phyloP scores from a whole-genome alignment of 257 asterid species.

The Scutellaria minor region DNA sequence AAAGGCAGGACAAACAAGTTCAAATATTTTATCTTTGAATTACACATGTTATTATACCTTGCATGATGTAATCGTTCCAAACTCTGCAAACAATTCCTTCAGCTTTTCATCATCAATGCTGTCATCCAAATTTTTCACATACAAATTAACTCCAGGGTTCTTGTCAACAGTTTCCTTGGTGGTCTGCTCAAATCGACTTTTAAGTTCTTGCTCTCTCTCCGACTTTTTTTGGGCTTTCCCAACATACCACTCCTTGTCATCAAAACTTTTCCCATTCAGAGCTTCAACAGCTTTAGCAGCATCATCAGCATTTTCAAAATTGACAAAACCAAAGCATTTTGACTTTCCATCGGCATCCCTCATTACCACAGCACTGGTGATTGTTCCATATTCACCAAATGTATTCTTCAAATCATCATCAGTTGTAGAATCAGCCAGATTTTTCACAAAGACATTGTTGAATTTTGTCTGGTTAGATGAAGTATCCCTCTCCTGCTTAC shows the following conservation, averaged over 20 bases:
- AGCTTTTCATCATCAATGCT: constrained; percentile 67
- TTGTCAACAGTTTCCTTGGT: constrained; percentile 65
- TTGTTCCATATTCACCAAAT: constrained; percentile 63
- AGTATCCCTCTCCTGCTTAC: constrained; percentile 70
- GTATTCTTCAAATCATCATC: constrained; percentile 61
- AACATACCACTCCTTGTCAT: constrained; percentile 70
- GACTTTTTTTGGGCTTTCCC: constrained; percentile 75
- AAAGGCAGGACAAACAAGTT: not conserved
- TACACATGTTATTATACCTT: constrained; percentile 44
- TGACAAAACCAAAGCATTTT: constrained; percentile 67
- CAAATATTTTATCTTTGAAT: not conserved
- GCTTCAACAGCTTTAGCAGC: constrained; percentile 73
- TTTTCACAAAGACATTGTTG: constrained; percentile 70
- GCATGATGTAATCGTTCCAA: constrained; percentile 63
- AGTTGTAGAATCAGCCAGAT: constrained; percentile 57
- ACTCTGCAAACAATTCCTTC: constrained; percentile 58
- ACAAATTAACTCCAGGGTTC: constrained; percentile 57
- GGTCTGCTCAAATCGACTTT: constrained; percentile 58
- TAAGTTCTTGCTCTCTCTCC: constrained; percentile 68
- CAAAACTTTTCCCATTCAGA: constrained; percentile 58
- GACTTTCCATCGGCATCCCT: constrained; percentile 76
- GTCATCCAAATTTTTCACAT: constrained; percentile 62
- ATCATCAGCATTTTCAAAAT: constrained; percentile 71
- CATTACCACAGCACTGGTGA: constrained; percentile 77
- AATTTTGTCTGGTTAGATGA: constrained; percentile 43